A percentile compares a stretch with the other conserved stretches of the same genome.
phyloP scores from a whole-genome alignment of 2,329 filamentous ascomycete genomes.

The Aureobasidium sp. region DNA sequence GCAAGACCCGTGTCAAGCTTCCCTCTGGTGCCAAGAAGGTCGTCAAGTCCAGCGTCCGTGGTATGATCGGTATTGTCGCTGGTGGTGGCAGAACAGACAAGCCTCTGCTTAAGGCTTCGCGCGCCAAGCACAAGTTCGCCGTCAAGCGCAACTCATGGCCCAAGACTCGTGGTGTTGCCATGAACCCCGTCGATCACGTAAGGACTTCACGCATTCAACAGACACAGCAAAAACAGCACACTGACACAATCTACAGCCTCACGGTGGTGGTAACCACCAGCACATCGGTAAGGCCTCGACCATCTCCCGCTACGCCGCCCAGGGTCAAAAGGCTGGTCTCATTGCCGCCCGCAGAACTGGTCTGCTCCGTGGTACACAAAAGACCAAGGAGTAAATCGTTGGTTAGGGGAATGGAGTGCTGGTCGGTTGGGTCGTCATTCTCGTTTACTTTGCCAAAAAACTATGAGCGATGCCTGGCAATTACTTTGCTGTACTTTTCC shows the following conservation, averaged over 20 bases:
- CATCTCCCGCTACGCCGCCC: conserved; percentile 94
- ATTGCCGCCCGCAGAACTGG: conserved; percentile 99
- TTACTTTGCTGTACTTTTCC: conserved; percentile 16
- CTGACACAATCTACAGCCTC: conserved; percentile 36
- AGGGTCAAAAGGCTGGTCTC: conserved; percentile 99
- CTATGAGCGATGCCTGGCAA: conserved; percentile 16
- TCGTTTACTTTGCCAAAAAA: conserved; percentile 16
- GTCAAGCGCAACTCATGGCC: conserved; percentile 99
- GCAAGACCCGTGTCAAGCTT: conserved; percentile 99
- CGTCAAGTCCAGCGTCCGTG: conserved; percentile 81
- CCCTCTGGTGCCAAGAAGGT: conserved; percentile 99
- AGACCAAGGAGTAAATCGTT: conserved; percentile 73
- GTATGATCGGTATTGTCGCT: conserved; percentile 99
- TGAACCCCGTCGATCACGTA: conserved; percentile 99
- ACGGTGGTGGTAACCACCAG: conserved; percentile 92
- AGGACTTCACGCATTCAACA: conserved; percentile 24
- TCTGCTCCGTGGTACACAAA: conserved; percentile 99
- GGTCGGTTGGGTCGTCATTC: conserved; percentile 26
- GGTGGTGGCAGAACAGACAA: conserved; percentile 99
- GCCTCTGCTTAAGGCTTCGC: conserved; percentile 97
- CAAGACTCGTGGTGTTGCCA: conserved; percentile 99
- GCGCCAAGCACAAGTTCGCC: conserved; percentile 99
- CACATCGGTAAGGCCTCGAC: conserved; percentile 99
- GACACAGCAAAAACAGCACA: conserved; percentile 21
- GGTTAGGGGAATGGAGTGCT: conserved; percentile 23